Base-by-base conservation (phyloP, 2,329 filamentous ascomycete genomes). In the Helminthosporium solani region DNA sequence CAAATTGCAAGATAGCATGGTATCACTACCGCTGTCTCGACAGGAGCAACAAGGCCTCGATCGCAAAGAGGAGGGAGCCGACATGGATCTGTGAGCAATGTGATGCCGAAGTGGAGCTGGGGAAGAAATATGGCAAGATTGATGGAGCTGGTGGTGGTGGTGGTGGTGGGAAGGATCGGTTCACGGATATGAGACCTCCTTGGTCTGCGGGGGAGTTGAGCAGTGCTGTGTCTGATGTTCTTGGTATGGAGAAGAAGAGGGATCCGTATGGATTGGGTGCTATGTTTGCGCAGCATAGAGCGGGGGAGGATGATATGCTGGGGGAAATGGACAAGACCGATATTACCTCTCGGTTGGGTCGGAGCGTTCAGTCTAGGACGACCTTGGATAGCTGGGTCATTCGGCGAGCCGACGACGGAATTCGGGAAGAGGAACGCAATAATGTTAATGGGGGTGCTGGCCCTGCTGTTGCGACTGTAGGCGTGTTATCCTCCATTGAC, bases 21-120 rank as follows among this genome's bases (percentile, higher is more conserved):
- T 57, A 48, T 14, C 61, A 65, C 39, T 57, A 62, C 43, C 33
- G 35, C 1, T 65, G 61, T 19, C 42, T 63, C 2, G 46, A 52
- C 33, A 49, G 43, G 12, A 33, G 14, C 27, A 21, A 12, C 12
- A 49, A 49, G 33, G 9, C 38, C 7, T 44, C 42, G 4, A 23
- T 11, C 18, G 8, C 7, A 3, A 16, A 30, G 9, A 27, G 40
- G n/a, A 21, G 16, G 9, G 23, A 25, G 23, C 23, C 23, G 9
- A 25, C 23, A 6, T 42, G 40, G 40, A 4, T 42, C 3, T 42
- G 40, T 27, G 40, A 42, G 33, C n/a, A 15, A 5, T 42, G 40
- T 19, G 20, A 33, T 15, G 37, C 14, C n/a, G 39, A n/a, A 12
- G 23, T 25, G 3, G 14, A 18, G 9, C 14, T n/a, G 25, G 27